Base-by-base conservation (phyloP, 1,284 basidiomycete species). In the Ganoderma sp. region DNA sequence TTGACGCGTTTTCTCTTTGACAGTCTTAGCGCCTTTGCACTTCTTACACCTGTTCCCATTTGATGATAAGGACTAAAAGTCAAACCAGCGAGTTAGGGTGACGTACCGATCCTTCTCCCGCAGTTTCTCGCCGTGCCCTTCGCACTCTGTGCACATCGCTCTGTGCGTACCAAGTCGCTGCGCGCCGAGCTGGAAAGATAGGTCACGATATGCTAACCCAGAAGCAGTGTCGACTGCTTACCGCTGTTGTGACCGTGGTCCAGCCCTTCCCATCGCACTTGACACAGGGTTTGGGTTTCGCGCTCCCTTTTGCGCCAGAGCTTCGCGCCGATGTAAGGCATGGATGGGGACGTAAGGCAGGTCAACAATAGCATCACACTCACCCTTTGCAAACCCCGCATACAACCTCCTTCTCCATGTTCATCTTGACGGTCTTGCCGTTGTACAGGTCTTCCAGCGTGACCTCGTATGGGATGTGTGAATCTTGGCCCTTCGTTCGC, bases 371-470 rank as follows among this genome's bases (percentile, higher is more conserved):
- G 15, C 37, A 32, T 15, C 19, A 37, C 42, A 81, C 88, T 65
- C 74, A 93, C 88, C 96, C 97, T 78, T 91, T 88, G 79, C 97
- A 99, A 7, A 82, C 80, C 28, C 84, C 83, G 79, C 97, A 99
- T 7, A 94, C 82, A 15, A 92, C 82, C 77, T 96, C 90, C 75
- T 95, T 91, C 79, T 97, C 94, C 82, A 98, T 88, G 74, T 91
- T 93, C 84, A 99, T 91, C 77, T 92, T 93, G 60, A 97, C 91
- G 17, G 87, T 88, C 79, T 96, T 97, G 42, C 97, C 97, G 69
- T 92, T 93, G 81, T 96, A 99, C 37, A 97, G 83, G 78, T 99
- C 97, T 78, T 98, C 96, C 43, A 99, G 85, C 4, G 93, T 91
- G 67, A 98, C 94, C 22, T 93, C 85, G 77, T 97, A 94, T 2